Evolutionary conservation across 2,329 filamentous ascomycete species (phyloP), one percentile per base, ranked within the genome.

Genomic region (Diaporthe sp.): DNA sequence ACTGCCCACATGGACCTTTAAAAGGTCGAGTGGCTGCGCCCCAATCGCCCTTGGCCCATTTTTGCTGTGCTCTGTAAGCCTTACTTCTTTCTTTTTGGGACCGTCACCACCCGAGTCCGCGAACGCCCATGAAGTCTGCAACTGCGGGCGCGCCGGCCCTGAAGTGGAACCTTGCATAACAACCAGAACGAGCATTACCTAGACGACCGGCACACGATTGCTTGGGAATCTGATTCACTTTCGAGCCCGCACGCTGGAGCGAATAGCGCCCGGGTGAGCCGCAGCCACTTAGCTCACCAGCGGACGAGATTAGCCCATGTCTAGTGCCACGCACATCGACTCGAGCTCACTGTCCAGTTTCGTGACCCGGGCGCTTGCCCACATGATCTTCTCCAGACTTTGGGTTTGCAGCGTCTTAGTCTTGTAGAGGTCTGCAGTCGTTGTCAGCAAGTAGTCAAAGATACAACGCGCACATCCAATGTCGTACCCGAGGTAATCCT

Each of bases 401-500:
- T 44, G 56, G 39, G 15, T 55, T 30, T 19, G 35, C 44, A 55
- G 15, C 8, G 17, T 35, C n/a, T 58, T 72, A 75, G 27, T 75
- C 74, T 30, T 73, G 72, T 35, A 75, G 63, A 51, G 74, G 74
- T 37, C 74, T 75, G 25, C n/a, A 15, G 15, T 35, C 39, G 10
- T 66, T 15, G 39, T 75, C 35, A 75, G 72, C 30, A 51, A 44
- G 22, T 2, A 35, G 4, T 56, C 25, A 27, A 19, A 19, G 25
- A 10, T 7, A 19, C 19, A 35, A 19, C 32, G 39, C n/a, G 35
- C 19, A 17, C 10, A 13, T 17, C 22, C 30, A 51, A 15, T 37
- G 7, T 42, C 66, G 35, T 87, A 93, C 92, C 92, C 92, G 53
- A 93, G 87, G 80, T 92, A 93, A 81, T 93, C 92, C 81, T 93